A percentile compares a stretch with the other conserved stretches of the same genome.
Conservation (phyloP, 2,329 filamentous ascomycete species). For the Colletotrichum sp. region DNA sequence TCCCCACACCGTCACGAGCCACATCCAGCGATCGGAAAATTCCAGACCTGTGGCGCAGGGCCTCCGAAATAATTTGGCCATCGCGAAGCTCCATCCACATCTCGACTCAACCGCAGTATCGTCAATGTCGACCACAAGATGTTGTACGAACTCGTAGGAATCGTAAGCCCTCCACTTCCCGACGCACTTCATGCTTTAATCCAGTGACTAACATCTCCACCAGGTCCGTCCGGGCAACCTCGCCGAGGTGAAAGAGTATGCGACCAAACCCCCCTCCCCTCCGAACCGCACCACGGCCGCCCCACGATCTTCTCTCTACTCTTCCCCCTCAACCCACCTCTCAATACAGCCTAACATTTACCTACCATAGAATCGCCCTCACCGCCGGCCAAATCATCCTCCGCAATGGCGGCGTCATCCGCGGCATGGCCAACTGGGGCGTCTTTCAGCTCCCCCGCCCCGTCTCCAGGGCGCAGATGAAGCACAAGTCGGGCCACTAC, state of each 20-base stretch:
- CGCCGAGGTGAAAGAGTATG: slow-evolving; percentile 93
- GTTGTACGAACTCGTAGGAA: slow-evolving; percentile 97
- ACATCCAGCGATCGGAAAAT: background rate
- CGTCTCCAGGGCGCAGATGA: slow-evolving; percentile 79
- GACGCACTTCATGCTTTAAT: background rate
- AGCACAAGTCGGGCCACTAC: slow-evolving; percentile 88
- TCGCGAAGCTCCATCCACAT: slow-evolving; percentile 4
- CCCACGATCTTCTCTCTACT: slow-evolving; percentile 1
- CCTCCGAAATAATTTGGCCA: slow-evolving; percentile 13
- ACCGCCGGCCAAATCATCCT: slow-evolving; percentile 86
- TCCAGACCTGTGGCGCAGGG: slow-evolving; percentile 3
- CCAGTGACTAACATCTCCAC: background rate
- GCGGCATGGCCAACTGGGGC: slow-evolving; percentile 95
- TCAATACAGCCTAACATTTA: background rate
- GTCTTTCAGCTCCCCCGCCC: slow-evolving; percentile 85
- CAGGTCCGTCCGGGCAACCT: slow-evolving; percentile 93
- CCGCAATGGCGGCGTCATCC: slow-evolving; percentile 83
- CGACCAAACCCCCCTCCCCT: slow-evolving; percentile 27
- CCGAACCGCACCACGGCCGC: background rate
- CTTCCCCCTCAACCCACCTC: background rate
- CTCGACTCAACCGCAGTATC: background rate
- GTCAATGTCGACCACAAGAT: slow-evolving; percentile 59
- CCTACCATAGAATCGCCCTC: slow-evolving; percentile 75
- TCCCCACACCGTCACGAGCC: background rate
- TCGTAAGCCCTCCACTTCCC: slow-evolving; percentile 66